Base-by-base conservation (phyloP, 305 asterid species). In the Rubia peregrina region DNA sequence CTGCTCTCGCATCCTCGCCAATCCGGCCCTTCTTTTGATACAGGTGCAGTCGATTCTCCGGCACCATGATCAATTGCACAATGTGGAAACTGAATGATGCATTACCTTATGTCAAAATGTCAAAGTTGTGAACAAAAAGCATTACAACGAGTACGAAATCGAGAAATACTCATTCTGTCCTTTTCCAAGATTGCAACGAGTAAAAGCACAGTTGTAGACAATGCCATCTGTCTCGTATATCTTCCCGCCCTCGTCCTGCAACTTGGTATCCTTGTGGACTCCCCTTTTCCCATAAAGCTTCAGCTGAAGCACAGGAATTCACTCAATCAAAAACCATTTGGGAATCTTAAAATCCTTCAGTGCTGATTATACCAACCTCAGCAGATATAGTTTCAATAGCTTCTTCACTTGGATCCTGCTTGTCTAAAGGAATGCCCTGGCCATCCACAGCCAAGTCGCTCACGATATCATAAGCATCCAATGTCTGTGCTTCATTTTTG, bases 271-370 rank as follows among this genome's bases (percentile, higher is more conserved):
- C 80, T 87, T 87, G 75, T 94, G 97, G 65, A 94, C 97, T 2
- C 95, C 90, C 71, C 96, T 83, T 81, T 91, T 93, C 12, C 98
- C 98, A 9, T 56, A 91, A 6, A 93, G 71, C 79, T 91, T 93
- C 6, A 92, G 87, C 98, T 90, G 87, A 62, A 74, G 44, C 21
- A 16, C 22, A 51, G 59, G 51, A 51, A 51, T 17, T 16, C 22
- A 7, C 10, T 51, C 59, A 51, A 16, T 51, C 22, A 51, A 51
- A 7, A 51, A 16, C 17, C 4, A 62, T 33, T 7, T 43, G 33
- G 11, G 19, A 14, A 19, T 62, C 6, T 30, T 0, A 5, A 26
- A 17, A 7, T 14, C 51, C 0, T 13, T 65, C 1, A 49, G 26
- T 24, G 1, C 1, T 26, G 17, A 13, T 49, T 40, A 49, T 19